Evolutionary conservation across 768 basidiomycete genomes (phyloP).

Genomic region (Phallus indusiatus): DNA sequence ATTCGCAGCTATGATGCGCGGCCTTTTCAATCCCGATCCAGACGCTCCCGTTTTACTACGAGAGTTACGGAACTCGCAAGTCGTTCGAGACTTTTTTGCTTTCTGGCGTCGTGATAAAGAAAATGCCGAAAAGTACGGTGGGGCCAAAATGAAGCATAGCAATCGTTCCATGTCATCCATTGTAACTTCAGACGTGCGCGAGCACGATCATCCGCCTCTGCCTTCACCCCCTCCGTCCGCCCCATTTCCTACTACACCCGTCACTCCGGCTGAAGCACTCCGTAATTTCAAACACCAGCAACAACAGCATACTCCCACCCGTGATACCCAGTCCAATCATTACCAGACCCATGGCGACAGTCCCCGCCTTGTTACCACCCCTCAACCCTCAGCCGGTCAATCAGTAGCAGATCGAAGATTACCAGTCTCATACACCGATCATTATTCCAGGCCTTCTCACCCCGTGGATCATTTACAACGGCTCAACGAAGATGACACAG

Average conservation of each 20-base stretch:
- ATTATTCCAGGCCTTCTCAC: background rate
- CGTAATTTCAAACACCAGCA: too few species aligned
- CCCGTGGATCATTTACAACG: background rate
- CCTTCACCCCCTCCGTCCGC: background rate
- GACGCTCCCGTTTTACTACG: slow-evolving; percentile 56
- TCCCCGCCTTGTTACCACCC: background rate
- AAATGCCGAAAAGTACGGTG: slow-evolving; percentile 35
- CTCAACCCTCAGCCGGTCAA: background rate
- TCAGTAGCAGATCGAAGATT: background rate
- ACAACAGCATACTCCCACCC: background rate
- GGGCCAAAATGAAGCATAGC: slow-evolving; percentile 18
- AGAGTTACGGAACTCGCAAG: slow-evolving; percentile 49
- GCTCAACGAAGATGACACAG: background rate
- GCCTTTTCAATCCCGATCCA: slow-evolving; percentile 38
- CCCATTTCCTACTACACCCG: background rate
- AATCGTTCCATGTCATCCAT: slow-evolving; percentile 34
- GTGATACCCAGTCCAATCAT: background rate
- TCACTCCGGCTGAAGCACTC: background rate
- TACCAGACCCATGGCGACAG: background rate
- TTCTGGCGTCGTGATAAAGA: slow-evolving; percentile 70
- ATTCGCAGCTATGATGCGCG: slow-evolving; percentile 46
- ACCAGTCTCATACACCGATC: too few species aligned
- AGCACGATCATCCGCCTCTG: background rate
- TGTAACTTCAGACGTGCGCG: slow-evolving; percentile 31
- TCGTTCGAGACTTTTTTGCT: slow-evolving; percentile 69